phyloP scores from a whole-genome alignment of 495 filamentous ascomycete species.

The Trichoderma gamsii region DNA sequence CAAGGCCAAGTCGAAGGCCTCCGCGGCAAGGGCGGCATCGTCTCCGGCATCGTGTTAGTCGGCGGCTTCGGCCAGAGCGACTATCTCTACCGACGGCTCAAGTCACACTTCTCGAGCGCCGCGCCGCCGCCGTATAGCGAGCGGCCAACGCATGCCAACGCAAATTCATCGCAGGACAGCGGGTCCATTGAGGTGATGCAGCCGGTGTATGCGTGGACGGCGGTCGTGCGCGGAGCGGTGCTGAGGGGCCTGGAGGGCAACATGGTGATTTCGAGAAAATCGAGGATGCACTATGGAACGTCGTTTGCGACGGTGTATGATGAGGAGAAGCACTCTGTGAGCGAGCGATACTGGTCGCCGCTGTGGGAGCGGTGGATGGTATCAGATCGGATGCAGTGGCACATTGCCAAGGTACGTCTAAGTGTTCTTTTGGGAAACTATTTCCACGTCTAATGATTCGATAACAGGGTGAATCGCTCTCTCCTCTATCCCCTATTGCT shows the following conservation, averaged over 20 bases:
- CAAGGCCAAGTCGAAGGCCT: constrained; percentile 56
- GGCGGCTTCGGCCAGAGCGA: constrained; percentile 65
- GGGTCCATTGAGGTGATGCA: constrained; percentile 66
- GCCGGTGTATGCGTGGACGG: constrained; percentile 69
- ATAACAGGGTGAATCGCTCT: constrained; percentile 57
- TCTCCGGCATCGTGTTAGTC: constrained; percentile 62
- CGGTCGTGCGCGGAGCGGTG: constrained; percentile 64
- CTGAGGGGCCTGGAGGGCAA: constrained; percentile 63
- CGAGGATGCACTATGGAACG: constrained; percentile 71
- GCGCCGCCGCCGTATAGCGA: constrained; percentile 62
- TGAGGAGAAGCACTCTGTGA: constrained; percentile 58
- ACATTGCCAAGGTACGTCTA: constrained; percentile 58
- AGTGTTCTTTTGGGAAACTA: not conserved
- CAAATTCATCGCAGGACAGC: constrained; percentile 31
- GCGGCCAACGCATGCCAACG: constrained; percentile 50
- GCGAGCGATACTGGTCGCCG: constrained; percentile 67
- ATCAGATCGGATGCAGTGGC: constrained; percentile 73
- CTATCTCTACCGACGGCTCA: constrained; percentile 61
- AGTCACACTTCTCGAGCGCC: constrained; percentile 57
- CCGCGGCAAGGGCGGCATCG: constrained; percentile 53
- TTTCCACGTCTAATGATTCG: not conserved
- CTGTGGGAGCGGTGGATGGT: constrained; percentile 80
- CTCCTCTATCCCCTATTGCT: constrained; percentile 57
- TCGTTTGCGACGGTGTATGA: constrained; percentile 71
- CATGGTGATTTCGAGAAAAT: constrained; percentile 61